These are phyloP conservation scores for Pyrenula massariospora DNA, from an alignment of 495 filamentous ascomycete genomes.

Conservation along the genomic window DNA sequence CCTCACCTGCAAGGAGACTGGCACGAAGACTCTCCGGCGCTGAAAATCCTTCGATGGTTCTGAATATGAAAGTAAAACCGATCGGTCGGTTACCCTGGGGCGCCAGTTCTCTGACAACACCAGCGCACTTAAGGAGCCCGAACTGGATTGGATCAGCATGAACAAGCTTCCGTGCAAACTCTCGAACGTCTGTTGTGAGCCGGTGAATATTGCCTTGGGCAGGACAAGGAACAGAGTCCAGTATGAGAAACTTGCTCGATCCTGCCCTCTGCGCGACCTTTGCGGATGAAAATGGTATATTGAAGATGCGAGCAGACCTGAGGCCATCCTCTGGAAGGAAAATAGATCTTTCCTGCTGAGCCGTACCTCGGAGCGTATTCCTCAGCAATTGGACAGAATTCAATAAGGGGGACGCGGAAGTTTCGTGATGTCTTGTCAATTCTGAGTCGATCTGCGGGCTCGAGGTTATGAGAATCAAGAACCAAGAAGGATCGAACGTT, in stretches of 20 bases:
- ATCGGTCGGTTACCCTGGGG: neutral
- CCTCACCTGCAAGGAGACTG: conserved; percentile 2
- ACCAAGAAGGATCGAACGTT: conserved; percentile 16
- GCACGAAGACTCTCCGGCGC: conserved; percentile 14
- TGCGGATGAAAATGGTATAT: conserved; percentile 8
- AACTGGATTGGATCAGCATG: conserved; percentile 26
- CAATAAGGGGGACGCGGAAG: conserved; percentile 1
- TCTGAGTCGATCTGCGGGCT: conserved; percentile 10
- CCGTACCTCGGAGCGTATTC: conserved; percentile 2
- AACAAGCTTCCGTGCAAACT: conserved; percentile 26
- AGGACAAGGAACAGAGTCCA: conserved; percentile 8
- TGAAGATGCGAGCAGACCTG: neutral
- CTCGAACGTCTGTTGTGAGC: conserved; percentile 20
- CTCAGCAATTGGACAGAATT: conserved; percentile 2
- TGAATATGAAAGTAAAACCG: conserved; percentile 10
- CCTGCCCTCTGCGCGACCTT: conserved; percentile 2
- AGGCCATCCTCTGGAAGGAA: conserved; percentile 13
- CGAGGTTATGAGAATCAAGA: conserved; percentile 9
- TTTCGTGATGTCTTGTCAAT: conserved; percentile 2
- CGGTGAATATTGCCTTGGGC: conserved; percentile 5
- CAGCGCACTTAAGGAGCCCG: conserved; percentile 36
- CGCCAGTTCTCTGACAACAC: conserved; percentile 9
- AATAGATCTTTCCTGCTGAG: conserved; percentile 3
- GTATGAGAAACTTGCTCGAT: conserved; percentile 4
- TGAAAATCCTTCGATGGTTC: conserved; percentile 3